Evolutionary conservation across 1,284 basidiomycete species (phyloP).

Genomic region (Pseudozyma tsukubaensis): DNA sequence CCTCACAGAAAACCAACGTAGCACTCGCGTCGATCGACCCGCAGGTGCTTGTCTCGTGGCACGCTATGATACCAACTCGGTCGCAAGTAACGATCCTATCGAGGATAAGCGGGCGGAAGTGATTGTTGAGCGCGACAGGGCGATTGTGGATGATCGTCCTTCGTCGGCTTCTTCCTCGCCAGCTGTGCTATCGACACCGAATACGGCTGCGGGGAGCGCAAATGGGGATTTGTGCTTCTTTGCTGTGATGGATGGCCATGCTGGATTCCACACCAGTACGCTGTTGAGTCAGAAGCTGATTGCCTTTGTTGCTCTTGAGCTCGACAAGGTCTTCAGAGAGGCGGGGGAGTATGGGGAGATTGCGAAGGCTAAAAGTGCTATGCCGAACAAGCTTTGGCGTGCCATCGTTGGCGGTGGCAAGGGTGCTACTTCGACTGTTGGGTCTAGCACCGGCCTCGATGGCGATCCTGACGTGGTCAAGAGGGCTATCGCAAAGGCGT

Average conservation of each 20-base stretch:
- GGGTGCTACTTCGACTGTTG: slow-evolving; percentile 18
- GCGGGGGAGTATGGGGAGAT: slow-evolving; percentile 65
- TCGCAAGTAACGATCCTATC: slow-evolving; percentile 65
- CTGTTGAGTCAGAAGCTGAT: slow-evolving; percentile 87
- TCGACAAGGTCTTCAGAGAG: slow-evolving; percentile 73
- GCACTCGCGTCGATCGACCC: slow-evolving; percentile 60
- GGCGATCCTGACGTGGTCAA: slow-evolving; percentile 77
- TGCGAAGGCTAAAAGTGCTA: slow-evolving; percentile 61
- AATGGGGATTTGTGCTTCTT: slow-evolving; percentile 74
- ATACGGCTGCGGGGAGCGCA: slow-evolving; percentile 29
- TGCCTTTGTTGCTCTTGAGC: slow-evolving; percentile 83
- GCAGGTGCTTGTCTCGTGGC: slow-evolving; percentile 61
- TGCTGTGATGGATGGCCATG: slow-evolving; percentile 92
- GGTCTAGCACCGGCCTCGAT: slow-evolving; percentile 69
- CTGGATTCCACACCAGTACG: slow-evolving; percentile 83
- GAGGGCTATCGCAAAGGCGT: slow-evolving; percentile 81
- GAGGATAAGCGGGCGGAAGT: slow-evolving; percentile 67
- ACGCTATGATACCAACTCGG: slow-evolving; percentile 66
- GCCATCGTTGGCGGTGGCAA: slow-evolving; percentile 58
- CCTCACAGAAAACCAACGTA: slow-evolving; percentile 60
- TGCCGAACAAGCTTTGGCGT: slow-evolving; percentile 60
- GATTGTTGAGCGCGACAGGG: slow-evolving; percentile 65
- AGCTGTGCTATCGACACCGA: slow-evolving; percentile 14
- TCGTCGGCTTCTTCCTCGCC: slow-evolving; percentile 23
- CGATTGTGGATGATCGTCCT: slow-evolving; percentile 32